A percentile compares a stretch with the other conserved stretches of the same genome.
phyloP scores from a whole-genome alignment of 164 flowering plant genomes.

The Warburgia ugandensis region DNA sequence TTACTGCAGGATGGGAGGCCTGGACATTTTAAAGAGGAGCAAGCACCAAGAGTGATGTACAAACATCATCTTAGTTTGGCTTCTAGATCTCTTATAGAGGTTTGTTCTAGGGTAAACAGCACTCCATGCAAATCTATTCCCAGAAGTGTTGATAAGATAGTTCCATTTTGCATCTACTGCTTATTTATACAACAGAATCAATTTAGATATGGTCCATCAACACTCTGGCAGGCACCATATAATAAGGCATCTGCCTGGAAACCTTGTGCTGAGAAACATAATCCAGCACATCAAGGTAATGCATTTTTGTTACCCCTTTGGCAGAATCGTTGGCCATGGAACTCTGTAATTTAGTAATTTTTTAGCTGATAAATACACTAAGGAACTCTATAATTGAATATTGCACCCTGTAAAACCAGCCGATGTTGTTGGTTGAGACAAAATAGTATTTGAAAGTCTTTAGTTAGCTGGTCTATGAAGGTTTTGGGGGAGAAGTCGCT shows the following conservation, averaged over 20 bases:
- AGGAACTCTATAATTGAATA: too few relatives aligned
- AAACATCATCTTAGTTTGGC: conserved; percentile 62
- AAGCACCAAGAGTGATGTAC: conserved; percentile 46
- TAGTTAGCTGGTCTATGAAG: too few relatives aligned
- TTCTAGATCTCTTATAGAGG: conserved; percentile 55
- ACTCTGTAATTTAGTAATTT: too few relatives aligned
- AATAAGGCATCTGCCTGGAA: conserved; percentile 59
- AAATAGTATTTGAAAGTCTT: too few relatives aligned
- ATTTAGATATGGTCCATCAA: conserved; percentile 28
- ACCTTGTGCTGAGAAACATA: conserved; percentile 61
- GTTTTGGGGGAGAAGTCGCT: too few relatives aligned
- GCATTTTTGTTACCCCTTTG: too few relatives aligned
- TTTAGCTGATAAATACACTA: too few relatives aligned
- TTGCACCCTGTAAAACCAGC: too few relatives aligned
- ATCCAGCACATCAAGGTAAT: conserved; percentile 24
- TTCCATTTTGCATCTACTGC: too few relatives aligned
- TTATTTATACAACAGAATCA: conserved; percentile 38
- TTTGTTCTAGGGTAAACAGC: conserved; percentile 12
- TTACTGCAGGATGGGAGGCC: conserved; percentile 20
- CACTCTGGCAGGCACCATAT: conserved; percentile 58
- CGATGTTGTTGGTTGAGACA: too few relatives aligned
- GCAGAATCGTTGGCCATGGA: background rate
- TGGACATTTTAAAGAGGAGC: conserved; percentile 14
- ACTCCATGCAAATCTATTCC: background rate
- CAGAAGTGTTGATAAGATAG: too few relatives aligned